Conservation (phyloP, 257 asterid species). For the Fraxinus pennsylvanica region DNA sequence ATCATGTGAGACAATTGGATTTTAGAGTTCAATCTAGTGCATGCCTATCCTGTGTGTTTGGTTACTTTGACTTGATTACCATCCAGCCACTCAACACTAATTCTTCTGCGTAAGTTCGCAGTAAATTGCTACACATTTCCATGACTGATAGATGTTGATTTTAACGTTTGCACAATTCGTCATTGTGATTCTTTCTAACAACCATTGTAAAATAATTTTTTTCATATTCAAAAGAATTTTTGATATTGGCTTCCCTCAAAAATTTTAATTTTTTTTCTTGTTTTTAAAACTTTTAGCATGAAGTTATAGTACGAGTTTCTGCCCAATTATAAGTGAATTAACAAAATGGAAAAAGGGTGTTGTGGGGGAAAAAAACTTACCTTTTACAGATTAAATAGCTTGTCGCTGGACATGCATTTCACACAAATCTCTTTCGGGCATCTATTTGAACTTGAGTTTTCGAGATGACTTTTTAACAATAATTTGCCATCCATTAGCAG, state of each 20-base stretch:
- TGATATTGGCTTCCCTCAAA: neutral
- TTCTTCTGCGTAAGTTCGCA: neutral
- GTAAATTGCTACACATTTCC: neutral
- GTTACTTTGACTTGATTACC: neutral
- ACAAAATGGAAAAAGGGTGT: neutral
- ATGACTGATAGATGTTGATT: neutral
- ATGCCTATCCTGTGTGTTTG: neutral
- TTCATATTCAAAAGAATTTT: neutral
- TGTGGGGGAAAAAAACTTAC: neutral
- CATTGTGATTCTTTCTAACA: neutral
- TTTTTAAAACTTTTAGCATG: neutral
- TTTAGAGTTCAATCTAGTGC: neutral
- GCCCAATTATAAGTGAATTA: neutral
- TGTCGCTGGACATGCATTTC: neutral
- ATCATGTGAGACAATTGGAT: constrained; percentile 1
- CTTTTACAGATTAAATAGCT: neutral
- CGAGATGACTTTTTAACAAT: neutral
- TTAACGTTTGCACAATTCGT: neutral
- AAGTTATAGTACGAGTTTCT: neutral
- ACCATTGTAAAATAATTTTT: neutral
- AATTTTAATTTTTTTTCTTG: too few relatives aligned
- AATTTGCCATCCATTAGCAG: neutral
- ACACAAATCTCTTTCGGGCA: neutral
- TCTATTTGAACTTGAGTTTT: neutral
- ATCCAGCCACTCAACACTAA: neutral